phyloP scores from a whole-genome alignment of 352 stramenopile genomes.

The Aphanomyces stellatus region DNA sequence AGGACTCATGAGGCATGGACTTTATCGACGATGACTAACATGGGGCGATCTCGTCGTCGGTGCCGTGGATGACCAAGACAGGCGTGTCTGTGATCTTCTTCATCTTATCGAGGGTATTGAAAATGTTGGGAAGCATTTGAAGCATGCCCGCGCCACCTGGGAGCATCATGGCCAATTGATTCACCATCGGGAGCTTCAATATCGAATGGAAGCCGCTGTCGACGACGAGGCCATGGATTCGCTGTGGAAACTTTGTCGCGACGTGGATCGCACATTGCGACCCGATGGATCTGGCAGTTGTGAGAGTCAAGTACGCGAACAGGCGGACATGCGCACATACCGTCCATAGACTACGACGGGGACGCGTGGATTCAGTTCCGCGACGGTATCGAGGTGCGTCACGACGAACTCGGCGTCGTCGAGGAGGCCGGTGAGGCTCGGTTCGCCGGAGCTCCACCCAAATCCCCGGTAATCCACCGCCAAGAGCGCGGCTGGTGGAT shows the following conservation, averaged over 20 bases:
- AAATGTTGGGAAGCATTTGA: slow-evolving; percentile 14
- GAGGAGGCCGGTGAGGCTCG: slow-evolving; percentile 1
- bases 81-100: background rate
- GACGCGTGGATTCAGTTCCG: background rate
- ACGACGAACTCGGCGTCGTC: slow-evolving; percentile 9
- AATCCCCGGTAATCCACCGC: slow-evolving; percentile 15
- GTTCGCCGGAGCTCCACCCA: slow-evolving; percentile 15
- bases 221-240: slow-evolving; percentile 6
- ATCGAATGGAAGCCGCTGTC: slow-evolving; percentile 18
- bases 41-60: slow-evolving; percentile 13
- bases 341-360: slow-evolving; percentile 12
- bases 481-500: slow-evolving; percentile 1
- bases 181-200: slow-evolving; percentile 12
- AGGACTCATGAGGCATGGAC: background rate
- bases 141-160: slow-evolving; percentile 16
- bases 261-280: slow-evolving; percentile 17
- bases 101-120: slow-evolving; percentile 11
- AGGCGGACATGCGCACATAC: background rate
- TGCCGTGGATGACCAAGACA: slow-evolving; percentile 9
- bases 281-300: slow-evolving; percentile 9
- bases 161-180: slow-evolving; percentile 3
- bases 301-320: background rate
- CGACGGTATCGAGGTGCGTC: background rate
- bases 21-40: background rate
- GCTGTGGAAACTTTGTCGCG: background rate